Evolutionary conservation across 2,329 filamentous ascomycete genomes (phyloP).

Genomic region (Annulohypoxylon truncatum): DNA sequence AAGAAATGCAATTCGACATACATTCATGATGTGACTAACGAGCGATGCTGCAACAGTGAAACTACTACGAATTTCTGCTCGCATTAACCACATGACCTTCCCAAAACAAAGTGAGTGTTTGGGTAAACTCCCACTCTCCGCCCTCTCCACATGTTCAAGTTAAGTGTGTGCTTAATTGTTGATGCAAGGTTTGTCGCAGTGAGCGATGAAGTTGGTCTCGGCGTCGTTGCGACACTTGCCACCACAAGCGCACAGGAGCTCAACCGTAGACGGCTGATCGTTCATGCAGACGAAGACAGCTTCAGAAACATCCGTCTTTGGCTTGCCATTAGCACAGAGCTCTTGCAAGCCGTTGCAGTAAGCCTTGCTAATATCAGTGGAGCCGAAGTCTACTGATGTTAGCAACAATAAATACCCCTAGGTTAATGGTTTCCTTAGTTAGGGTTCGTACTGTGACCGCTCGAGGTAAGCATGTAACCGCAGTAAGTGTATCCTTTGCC

Average conservation of each 20-base stretch:
- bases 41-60: slow-evolving; percentile 12
- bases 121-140: slow-evolving; percentile 4
- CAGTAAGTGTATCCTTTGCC: slow-evolving; percentile 52
- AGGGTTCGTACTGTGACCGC: slow-evolving; percentile 46
- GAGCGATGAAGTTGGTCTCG: slow-evolving; percentile 48
- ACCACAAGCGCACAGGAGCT: slow-evolving; percentile 48
- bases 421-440: not conserved
- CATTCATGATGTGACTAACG: slow-evolving; percentile 24
- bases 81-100: slow-evolving; percentile 13
- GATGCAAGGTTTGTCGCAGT: slow-evolving; percentile 48
- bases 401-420: not conserved
- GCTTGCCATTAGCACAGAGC: slow-evolving; percentile 43
- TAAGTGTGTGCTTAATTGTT: slow-evolving; percentile 32
- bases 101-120: slow-evolving; percentile 5
- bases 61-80: slow-evolving; percentile 20
- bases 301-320: slow-evolving; percentile 45
- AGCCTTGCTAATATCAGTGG: slow-evolving; percentile 44
- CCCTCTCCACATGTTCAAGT: not conserved
- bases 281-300: slow-evolving; percentile 50
- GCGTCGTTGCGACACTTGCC: slow-evolving; percentile 48
- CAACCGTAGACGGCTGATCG: slow-evolving; percentile 46
- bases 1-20: slow-evolving; percentile 11
- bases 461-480: slow-evolving; percentile 47
- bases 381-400: slow-evolving; percentile 43
- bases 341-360: slow-evolving; percentile 47